A percentile compares a stretch with the other conserved stretches of the same genome.
These are phyloP conservation scores for Leishmania arabica DNA, from an alignment of 208 protist species.

Conservation along the genomic window DNA sequence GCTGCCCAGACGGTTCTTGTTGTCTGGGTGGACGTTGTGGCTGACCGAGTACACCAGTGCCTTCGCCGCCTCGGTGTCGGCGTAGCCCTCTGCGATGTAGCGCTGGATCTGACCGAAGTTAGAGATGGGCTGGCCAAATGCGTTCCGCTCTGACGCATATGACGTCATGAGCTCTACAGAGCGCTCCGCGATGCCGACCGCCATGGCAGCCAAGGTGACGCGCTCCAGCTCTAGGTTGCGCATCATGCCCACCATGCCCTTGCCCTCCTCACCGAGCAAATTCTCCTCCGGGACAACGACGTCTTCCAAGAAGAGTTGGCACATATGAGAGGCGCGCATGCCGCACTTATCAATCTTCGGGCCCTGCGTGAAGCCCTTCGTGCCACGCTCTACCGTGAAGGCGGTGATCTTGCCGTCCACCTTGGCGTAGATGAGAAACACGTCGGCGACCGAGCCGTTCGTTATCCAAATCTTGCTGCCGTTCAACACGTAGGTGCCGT, in stretches of 20 bases:
- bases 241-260: conserved; percentile 82
- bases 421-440: conserved; percentile 97
- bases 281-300: conserved; percentile 68
- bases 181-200: conserved; percentile 82
- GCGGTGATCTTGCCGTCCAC: conserved; percentile 84
- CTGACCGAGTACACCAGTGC: conserved; percentile 92
- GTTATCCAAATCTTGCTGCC: conserved; percentile 98
- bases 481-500: conserved; percentile 90
- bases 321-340: conserved; percentile 83
- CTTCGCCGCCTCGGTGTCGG: conserved; percentile 83
- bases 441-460: conserved; percentile 96
- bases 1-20: conserved; percentile 81
- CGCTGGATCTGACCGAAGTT: conserved; percentile 96
- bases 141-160: conserved; percentile 89
- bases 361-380: conserved; percentile 63
- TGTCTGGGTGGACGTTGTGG: conserved; percentile 55
- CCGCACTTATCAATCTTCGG: conserved; percentile 83
- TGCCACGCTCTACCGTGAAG: conserved; percentile 65
- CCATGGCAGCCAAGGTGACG: conserved; percentile 76
- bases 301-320: conserved; percentile 76
- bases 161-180: conserved; percentile 76
- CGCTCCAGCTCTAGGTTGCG: conserved; percentile 85
- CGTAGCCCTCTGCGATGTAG: conserved; percentile 96
- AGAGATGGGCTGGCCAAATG: conserved; percentile 92
- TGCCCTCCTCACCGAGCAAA: conserved; percentile 62